Conservation (phyloP, 2,329 filamentous ascomycete species). For the Phyllosticta citriasiana region DNA sequence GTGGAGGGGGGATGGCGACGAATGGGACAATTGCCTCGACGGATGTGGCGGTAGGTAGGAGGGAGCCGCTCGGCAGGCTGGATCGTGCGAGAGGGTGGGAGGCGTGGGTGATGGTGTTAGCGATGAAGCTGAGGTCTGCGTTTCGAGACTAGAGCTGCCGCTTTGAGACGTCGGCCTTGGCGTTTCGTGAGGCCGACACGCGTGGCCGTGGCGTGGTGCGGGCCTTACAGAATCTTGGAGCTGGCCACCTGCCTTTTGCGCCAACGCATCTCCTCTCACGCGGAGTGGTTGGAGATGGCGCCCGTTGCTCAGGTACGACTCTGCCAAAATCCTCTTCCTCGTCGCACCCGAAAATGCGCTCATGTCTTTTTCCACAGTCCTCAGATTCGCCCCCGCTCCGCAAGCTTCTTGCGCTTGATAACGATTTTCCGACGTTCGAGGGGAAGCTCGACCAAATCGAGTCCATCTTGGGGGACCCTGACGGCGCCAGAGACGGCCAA, state of each 20-base stretch:
- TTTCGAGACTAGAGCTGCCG: background rate
- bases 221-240: background rate
- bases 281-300: constrained; percentile 9
- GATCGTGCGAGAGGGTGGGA: background rate
- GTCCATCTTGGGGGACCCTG: constrained; percentile 29
- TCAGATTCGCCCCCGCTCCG: constrained; percentile 21
- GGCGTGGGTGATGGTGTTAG: background rate
- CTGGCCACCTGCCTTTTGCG: background rate
- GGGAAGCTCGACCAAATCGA: constrained; percentile 32
- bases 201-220: background rate
- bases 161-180: constrained; percentile 8
- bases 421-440: constrained; percentile 25
- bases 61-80: background rate
- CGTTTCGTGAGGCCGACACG: background rate
- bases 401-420: constrained; percentile 30
- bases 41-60: background rate
- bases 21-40: constrained; percentile 1
- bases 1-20: background rate
- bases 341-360: background rate
- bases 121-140: background rate
- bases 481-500: constrained; percentile 8
- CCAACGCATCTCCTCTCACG: constrained; percentile 6
- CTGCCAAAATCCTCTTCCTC: background rate
- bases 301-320: constrained; percentile 10
- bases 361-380: background rate